phyloP scores from a whole-genome alignment of 2,329 filamentous ascomycete genomes.

The Cytospora chrysosperma region DNA sequence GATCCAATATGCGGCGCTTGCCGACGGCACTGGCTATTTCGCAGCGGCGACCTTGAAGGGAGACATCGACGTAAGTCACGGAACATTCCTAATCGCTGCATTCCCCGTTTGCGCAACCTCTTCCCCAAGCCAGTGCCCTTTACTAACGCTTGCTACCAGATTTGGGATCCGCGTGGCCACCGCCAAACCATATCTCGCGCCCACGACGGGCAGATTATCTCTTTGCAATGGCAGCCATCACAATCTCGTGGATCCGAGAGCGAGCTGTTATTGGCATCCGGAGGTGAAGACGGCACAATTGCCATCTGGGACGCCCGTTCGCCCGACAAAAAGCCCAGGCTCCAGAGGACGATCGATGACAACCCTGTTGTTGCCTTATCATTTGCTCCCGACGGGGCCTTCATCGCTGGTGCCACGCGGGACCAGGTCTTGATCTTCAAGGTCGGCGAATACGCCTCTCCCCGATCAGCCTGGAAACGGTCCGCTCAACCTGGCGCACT shows the following conservation, averaged over 20 bases:
- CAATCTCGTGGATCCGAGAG: conserved; percentile 40
- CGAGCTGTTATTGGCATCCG: conserved; percentile 60
- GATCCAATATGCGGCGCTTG: conserved; percentile 44
- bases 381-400: conserved; percentile 63
- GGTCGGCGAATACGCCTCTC: conserved; percentile 56
- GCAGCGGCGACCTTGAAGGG: conserved; percentile 62
- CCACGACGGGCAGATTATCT: conserved; percentile 58
- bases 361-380: conserved; percentile 57
- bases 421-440: conserved; percentile 64
- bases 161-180: conserved; percentile 56
- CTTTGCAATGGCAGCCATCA: conserved; percentile 61
- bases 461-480: conserved; percentile 60
- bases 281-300: conserved; percentile 62
- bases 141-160: conserved; percentile 34
- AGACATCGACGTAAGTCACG: conserved; percentile 56
- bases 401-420: conserved; percentile 61
- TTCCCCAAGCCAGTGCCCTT: neutral
- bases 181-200: conserved; percentile 51
- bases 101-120: neutral
- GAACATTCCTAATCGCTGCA: neutral
- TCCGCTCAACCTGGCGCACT: conserved; percentile 50
- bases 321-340: conserved; percentile 55
- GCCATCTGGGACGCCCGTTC: conserved; percentile 61
- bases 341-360: conserved; percentile 59
- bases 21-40: conserved; percentile 47